Evolutionary conservation across 345 rosid genomes (phyloP).

Genomic region (Laguncularia racemosa): DNA sequence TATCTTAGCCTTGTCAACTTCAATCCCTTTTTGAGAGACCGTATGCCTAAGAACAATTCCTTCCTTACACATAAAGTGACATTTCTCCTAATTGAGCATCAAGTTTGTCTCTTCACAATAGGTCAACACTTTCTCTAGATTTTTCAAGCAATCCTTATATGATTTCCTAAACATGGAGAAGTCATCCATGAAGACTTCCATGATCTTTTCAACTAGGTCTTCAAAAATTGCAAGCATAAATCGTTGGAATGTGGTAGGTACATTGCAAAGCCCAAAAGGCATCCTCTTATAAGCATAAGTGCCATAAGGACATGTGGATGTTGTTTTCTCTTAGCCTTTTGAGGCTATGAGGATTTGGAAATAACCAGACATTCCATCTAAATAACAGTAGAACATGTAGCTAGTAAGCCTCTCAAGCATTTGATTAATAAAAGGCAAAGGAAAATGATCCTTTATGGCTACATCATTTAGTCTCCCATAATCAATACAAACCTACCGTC

Average conservation of each 20-base stretch:
- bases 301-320: background rate
- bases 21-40: background rate
- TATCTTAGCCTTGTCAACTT: background rate
- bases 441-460: conserved; percentile 5
- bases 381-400: background rate
- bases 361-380: conserved; percentile 1
- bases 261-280: no score
- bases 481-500: background rate
- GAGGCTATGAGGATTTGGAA: background rate
- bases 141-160: background rate
- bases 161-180: background rate
- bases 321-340: background rate
- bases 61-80: no score
- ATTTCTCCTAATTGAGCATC: background rate
- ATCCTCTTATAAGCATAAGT: background rate
- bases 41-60: background rate
- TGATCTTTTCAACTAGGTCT: no score
- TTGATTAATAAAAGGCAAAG: conserved; percentile 1
- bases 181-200: conserved; percentile 7
- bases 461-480: background rate
- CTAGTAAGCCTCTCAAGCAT: conserved; percentile 1
- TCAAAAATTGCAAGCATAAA: no score
- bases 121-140: background rate
- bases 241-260: no score
- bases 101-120: background rate